phyloP scores from a whole-genome alignment of 2,329 filamentous ascomycete genomes.

The Trichoderma atrobrunneum region DNA sequence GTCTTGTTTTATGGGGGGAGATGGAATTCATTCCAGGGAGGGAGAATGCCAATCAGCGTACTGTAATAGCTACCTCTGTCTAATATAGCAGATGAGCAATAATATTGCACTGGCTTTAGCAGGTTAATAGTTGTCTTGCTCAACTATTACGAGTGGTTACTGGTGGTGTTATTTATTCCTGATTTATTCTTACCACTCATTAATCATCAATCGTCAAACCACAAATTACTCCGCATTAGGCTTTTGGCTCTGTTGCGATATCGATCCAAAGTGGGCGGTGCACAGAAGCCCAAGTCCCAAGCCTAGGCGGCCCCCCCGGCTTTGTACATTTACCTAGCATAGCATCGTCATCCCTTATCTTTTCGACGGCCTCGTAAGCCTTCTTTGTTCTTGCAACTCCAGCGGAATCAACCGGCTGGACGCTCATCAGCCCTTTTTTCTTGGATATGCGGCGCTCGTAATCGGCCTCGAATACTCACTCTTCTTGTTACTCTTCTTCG shows the following conservation, averaged over 20 bases:
- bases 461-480: not conserved
- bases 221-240: not conserved
- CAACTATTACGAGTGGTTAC: not conserved
- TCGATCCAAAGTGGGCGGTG: constrained; percentile 1
- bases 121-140: not conserved
- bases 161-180: not conserved
- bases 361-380: constrained; percentile 11
- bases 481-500: not conserved
- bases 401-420: not conserved
- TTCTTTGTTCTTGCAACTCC: not conserved
- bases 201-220: not conserved
- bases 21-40: not conserved
- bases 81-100: not conserved
- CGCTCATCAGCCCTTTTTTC: not conserved
- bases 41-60: not conserved
- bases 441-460: constrained; percentile 2
- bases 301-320: constrained; percentile 7
- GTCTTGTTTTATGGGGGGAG: not conserved
- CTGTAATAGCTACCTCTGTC: not conserved
- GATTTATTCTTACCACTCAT: not conserved
- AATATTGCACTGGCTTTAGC: not conserved
- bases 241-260: not conserved
- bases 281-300: not conserved
- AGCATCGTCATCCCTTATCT: constrained; percentile 19
- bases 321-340: not conserved